Base-by-base conservation (phyloP, 2,329 filamentous ascomycete species). In the Fusarium compactum region DNA sequence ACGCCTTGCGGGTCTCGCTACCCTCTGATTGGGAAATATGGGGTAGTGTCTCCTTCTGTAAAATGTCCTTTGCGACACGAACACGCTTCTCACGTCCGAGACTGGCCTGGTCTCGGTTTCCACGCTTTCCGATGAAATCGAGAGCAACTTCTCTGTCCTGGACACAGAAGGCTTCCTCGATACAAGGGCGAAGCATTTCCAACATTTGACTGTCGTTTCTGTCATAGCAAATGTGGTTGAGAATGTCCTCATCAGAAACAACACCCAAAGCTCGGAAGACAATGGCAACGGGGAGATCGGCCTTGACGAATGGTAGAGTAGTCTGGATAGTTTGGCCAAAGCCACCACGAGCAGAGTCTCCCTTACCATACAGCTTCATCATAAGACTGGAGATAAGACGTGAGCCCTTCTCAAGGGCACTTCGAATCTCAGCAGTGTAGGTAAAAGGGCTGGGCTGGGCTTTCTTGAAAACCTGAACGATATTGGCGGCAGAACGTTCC, bases 401-500 rank as follows among this genome's bases (percentile, higher is more conserved):
- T 1, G 95, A 98, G 16, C 97, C 96, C 80, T 97, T 98, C 81
- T 99, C 96, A 11, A 98, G 89, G 3, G 97, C 95, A 81, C 95
- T 98, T 82, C 96, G 89, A 75, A 99, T 98, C 81, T 99, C 96
- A 15, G 96, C 97, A 25, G 95, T 92, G 80, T 96, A 97, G 3
- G 94, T 95, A 69, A 94, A 97, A 12, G 94, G 92, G 72, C 93
- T 95, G n/a, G 94, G 94, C 74, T 91, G 89, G 1, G 95, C 94
- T 84, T 99, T 99, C 83, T 97, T 95, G 89, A 99, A 99, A 29
- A 99, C 95, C 82, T 99, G 96, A 8, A 99, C 96, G 63, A 98
- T 99, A 78, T 99, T 99, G 78, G 95, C 96, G 43, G 96, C 96
- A 78, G 95, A 98, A 68, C 96, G 92, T 82, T 99, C 96, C 80